phyloP scores from a whole-genome alignment of 1,284 basidiomycete species.

The Mycosarcoma mackinlayi region DNA sequence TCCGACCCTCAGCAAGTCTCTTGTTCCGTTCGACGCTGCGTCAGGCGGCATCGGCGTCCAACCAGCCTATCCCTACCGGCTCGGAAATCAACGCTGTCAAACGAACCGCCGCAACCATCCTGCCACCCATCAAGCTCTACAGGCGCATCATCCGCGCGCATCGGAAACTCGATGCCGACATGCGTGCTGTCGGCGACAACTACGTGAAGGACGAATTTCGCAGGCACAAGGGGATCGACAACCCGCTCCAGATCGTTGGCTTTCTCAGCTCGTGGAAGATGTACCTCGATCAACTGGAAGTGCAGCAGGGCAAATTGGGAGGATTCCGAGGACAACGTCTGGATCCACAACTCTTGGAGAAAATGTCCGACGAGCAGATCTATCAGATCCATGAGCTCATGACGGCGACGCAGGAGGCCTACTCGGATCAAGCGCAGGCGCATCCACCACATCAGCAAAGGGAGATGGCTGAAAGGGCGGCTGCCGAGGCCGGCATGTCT shows the following conservation, averaged over 20 bases:
- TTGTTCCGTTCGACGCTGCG: constrained; percentile 26
- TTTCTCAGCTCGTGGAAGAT: constrained; percentile 68
- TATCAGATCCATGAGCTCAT: constrained; percentile 68
- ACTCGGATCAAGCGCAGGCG: constrained; percentile 53
- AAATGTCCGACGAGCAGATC: constrained; percentile 68
- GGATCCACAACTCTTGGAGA: constrained; percentile 55
- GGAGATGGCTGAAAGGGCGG: constrained; percentile 44
- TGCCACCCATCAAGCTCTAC: constrained; percentile 65
- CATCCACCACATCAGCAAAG: constrained; percentile 32
- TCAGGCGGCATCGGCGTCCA: constrained; percentile 34
- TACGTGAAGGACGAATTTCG: constrained; percentile 68
- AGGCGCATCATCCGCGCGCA: constrained; percentile 64
- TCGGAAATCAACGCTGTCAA: constrained; percentile 38
- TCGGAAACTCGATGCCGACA: constrained; percentile 58
- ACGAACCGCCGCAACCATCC: constrained; percentile 46
- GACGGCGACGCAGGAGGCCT: constrained; percentile 56
- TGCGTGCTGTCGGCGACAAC: constrained; percentile 66
- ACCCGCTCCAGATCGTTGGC: constrained; percentile 66
- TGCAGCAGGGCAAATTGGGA: constrained; percentile 36
- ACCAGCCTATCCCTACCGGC: constrained; percentile 37
- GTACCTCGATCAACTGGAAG: constrained; percentile 64
- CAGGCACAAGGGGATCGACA: constrained; percentile 59
- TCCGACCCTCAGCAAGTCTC: constrained; percentile 22
- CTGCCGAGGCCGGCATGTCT: constrained; percentile 36
- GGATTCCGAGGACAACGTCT: constrained; percentile 51